Evolutionary conservation across 306 rosid species (phyloP).

Genomic region (Pachyrhizus erosus): DNA sequence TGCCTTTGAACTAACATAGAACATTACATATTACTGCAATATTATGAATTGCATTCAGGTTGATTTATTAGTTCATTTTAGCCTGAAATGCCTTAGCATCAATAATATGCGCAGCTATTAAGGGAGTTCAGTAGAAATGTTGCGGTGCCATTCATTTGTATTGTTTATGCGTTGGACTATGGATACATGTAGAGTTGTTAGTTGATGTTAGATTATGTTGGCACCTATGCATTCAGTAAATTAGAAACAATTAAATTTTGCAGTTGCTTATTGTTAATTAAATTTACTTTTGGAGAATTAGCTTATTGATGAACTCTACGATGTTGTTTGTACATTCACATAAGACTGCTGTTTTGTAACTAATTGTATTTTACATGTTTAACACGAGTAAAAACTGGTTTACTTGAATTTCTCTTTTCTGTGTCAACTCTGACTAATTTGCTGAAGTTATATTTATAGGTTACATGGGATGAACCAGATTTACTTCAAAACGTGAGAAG

Average conservation of each 20-base stretch:
- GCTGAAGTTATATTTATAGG: conserved; percentile 55
- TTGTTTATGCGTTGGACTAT: neutral
- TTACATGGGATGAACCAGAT: conserved; percentile 96
- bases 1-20: conserved; percentile 1
- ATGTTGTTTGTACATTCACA: neutral
- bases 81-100: conserved; percentile 8
- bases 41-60: neutral
- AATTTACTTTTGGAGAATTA: neutral
- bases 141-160: neutral
- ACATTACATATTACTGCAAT: conserved; percentile 15
- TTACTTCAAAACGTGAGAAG: conserved; percentile 89
- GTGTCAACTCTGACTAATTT: conserved; percentile 35
- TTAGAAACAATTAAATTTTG: neutral
- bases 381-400: neutral
- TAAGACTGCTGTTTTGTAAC: neutral
- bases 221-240: conserved; percentile 7
- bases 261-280: conserved; percentile 1
- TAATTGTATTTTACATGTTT: neutral
- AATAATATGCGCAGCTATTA: neutral
- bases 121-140: neutral
- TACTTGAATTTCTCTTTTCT: neutral
- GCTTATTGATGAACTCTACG: neutral
- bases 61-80: neutral
- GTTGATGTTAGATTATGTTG: neutral
- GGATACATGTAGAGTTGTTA: conserved; percentile 14